Evolutionary conservation across 1,139 yeast species (phyloP).

Genomic region (Blastobotrys capitulatus): DNA sequence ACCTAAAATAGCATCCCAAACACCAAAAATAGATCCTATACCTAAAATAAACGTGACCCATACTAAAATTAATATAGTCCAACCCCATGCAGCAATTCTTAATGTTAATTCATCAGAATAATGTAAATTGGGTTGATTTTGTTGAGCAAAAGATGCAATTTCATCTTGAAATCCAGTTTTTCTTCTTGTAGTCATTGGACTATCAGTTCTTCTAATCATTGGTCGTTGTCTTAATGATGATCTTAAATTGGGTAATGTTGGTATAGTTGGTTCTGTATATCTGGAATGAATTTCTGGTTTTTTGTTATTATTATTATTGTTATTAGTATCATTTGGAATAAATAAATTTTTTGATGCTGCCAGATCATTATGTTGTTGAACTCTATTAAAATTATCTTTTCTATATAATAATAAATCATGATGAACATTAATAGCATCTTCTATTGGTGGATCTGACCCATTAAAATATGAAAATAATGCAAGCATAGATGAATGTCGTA

Average conservation of each 20-base stretch:
- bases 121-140: background rate
- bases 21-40: slow-evolving; percentile 24
- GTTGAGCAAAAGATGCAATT: background rate
- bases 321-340: too few species aligned
- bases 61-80: slow-evolving; percentile 25
- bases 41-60: slow-evolving; percentile 28
- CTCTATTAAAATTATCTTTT: slow-evolving; percentile 1
- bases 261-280: background rate
- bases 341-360: slow-evolving; percentile 1
- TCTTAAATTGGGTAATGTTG: background rate
- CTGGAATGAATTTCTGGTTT: background rate
- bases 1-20: slow-evolving; percentile 1
- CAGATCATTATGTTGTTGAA: slow-evolving; percentile 9
- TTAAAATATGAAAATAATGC: slow-evolving; percentile 12
- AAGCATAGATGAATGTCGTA: slow-evolving; percentile 11
- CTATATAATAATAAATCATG: slow-evolving; percentile 11
- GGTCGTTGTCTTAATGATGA: background rate
- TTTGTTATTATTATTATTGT: too few species aligned
- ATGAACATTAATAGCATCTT: slow-evolving; percentile 2
- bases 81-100: slow-evolving; percentile 22
- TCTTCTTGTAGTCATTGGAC: slow-evolving; percentile 9
- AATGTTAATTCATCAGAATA: slow-evolving; percentile 2
- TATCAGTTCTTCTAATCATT: background rate
- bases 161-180: slow-evolving; percentile 15
- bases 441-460: slow-evolving; percentile 12